Evolutionary conservation across 805 yeast species (phyloP).

Genomic region (Candida sakaeoensis): DNA sequence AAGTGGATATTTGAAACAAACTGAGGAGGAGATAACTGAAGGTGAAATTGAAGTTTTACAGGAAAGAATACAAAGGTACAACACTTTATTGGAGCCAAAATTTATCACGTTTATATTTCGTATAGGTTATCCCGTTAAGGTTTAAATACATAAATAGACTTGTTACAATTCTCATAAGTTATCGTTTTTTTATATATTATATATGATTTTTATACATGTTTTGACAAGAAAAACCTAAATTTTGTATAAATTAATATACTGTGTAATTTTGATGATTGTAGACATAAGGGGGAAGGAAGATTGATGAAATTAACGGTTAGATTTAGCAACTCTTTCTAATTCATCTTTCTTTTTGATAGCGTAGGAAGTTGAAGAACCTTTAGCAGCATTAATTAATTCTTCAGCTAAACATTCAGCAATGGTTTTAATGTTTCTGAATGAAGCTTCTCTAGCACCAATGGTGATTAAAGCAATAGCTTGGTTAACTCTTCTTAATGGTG

Average conservation of each 20-base stretch:
- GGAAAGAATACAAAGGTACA: constrained; percentile 18
- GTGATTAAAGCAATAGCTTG: constrained; percentile 97
- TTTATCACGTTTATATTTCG: constrained; percentile 13
- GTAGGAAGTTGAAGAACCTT: constrained; percentile 99
- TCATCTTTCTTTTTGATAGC: constrained; percentile 99
- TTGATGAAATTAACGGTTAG: constrained; percentile 83
- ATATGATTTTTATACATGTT: constrained; percentile 6
- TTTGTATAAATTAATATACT: constrained; percentile 7
- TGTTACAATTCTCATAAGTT: too few species aligned
- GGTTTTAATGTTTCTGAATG: constrained; percentile 99
- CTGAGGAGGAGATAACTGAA: constrained; percentile 6
- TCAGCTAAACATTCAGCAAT: constrained; percentile 99
- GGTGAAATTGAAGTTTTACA: constrained; percentile 14
- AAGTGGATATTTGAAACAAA: constrained; percentile 12
- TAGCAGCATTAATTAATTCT: constrained; percentile 99
- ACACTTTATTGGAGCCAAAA: constrained; percentile 11
- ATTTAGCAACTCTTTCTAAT: constrained; percentile 99
- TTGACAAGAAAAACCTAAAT: constrained; percentile 7
- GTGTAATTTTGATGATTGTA: constrained; percentile 6
- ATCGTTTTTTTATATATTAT: constrained; percentile 5
- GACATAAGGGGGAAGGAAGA: constrained; percentile 5
- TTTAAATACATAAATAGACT: too few species aligned
- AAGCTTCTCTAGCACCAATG: constrained; percentile 99
- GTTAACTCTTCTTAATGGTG: constrained; percentile 99
- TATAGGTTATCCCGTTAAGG: constrained; percentile 21